Conservation (phyloP, 1,139 yeast species). For the Hyphopichia wangnamkhiaoensis region DNA sequence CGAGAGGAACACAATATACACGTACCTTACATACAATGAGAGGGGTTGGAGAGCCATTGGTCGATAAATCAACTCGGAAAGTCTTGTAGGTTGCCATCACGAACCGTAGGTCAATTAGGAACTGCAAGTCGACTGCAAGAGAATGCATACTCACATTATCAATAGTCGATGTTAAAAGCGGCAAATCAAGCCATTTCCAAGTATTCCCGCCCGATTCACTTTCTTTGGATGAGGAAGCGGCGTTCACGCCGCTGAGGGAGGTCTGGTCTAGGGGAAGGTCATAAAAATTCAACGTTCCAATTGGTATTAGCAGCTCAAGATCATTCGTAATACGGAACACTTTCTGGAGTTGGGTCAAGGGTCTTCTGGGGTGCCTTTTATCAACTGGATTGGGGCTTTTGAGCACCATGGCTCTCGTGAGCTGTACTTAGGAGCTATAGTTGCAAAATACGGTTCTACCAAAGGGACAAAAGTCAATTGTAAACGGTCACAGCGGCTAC, state of each 20-base stretch:
- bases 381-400: not conserved
- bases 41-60: not conserved
- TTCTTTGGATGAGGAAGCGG: constrained; percentile 6
- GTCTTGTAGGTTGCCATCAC: constrained; percentile 47
- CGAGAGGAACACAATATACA: constrained; percentile 51
- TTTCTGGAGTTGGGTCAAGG: not conserved
- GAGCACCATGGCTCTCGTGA: constrained; percentile 15
- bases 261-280: constrained; percentile 35
- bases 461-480: too few relatives aligned
- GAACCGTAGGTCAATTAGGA: constrained; percentile 39
- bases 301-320: constrained; percentile 36
- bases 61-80: constrained; percentile 6
- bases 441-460: too few relatives aligned
- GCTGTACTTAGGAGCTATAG: too few relatives aligned
- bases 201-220: constrained; percentile 41
- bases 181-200: constrained; percentile 59
- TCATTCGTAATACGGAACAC: constrained; percentile 32
- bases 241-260: constrained; percentile 19
- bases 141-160: constrained; percentile 15
- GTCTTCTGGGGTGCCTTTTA: not conserved
- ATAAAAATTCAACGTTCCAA: constrained; percentile 49
- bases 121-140: constrained; percentile 35
- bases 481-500: too few relatives aligned
- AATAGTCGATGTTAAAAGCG: constrained; percentile 17
- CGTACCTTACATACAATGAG: constrained; percentile 36